Base-by-base conservation (phyloP, 1,139 yeast species). In the Sugiyamaella xylanicola region DNA sequence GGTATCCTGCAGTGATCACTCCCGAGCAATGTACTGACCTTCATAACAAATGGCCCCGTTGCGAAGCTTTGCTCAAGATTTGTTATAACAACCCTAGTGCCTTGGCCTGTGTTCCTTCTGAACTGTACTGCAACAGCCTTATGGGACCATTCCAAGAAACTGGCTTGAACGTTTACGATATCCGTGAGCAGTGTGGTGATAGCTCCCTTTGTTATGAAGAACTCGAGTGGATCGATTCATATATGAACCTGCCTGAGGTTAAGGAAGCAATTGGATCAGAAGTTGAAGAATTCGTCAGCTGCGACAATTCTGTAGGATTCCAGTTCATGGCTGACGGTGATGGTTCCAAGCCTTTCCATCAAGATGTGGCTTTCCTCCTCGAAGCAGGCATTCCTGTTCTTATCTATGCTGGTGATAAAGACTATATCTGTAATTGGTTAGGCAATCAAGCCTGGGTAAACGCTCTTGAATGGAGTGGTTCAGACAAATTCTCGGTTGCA, bases 51-150 rank as follows among this genome's bases (percentile, higher is more conserved):
- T 77, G 87, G 68, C 95, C 92, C 62, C 84, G 96, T 72, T 93
- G 99, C 77, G 76, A 85, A 65, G 77, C 84, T 13, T 80, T 93
- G 72, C 87, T 90, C 65, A 81, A 88, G 66, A 75, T 87, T 16
- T 93, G 99, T 76, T 91, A 91, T 74, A 80, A 82, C 53, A 76
- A 87, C 22, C 83, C 85, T 63, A 84, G 92, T 44, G 87, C 87
- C 37, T 87, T 93, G 84, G 77, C 93, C 5, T 93, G 99, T 80
- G 93, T 91, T 56, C 97, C 98, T 16, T 97, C 98, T 40, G 77
- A 90, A 25, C 81, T 90, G 61, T 92, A 91, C 79, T 93, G 98
- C 81, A 87, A 89, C 77, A 86, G 87, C 65, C 85, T 86, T 73
- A 76, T 91, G 78, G 91, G 86, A 27, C 97, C 98, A 20, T 93